Evolutionary conservation across 2,329 filamentous ascomycete species (phyloP), one percentile per base, ranked within the genome.

Genomic region (Atkinsonella texensis): DNA sequence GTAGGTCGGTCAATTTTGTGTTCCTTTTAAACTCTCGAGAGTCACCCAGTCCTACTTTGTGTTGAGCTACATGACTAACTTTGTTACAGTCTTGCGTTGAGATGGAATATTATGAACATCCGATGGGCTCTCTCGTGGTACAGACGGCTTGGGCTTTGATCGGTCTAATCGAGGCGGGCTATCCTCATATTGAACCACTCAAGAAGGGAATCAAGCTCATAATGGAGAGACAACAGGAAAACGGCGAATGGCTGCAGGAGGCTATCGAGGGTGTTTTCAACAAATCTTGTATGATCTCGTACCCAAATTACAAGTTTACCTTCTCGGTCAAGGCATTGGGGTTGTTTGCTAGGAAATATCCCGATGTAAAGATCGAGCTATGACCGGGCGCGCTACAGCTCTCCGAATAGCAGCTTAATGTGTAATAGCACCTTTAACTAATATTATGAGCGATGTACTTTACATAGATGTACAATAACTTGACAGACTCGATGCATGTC

Each of bases 181-280:
- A 88, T 62, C 87, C 89, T 0, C 73, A 96, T 55, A 72, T 80
- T 43, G 81, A 81, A 61, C 83, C 83, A 1, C 73, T 98, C 42
- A 77, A 80, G 60, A 84, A 74, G 59, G 93, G 85, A 1, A 75
- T 96, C 62, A 80, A 77, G 65, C 73, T 98, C 60, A 79, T 98
- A 56, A 91, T 96, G 83, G 71, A 77, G 32, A 79, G 91, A 47
- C 93, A 98, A 71, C 84, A 89, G 67, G 65, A 74, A 2, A 95
- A 95, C 63, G 93, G 93, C 35, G 90, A 96, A 71, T 98, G 93
- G 93, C 65, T 87, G 58, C 90, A 96, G 65, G 93, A 97, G 68
- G 84, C 86, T 1, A 97, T 98, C 60, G 93, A 98, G 67, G 93
- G 93, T 2, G 93, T 98, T 11, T 98, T 98, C 71, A 98, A 98